A percentile compares a stretch with the other conserved stretches of the same genome.
These are phyloP conservation scores for Ceratocystis harringtonii DNA, from an alignment of 2,329 filamentous ascomycete species.

Conservation along the genomic window DNA sequence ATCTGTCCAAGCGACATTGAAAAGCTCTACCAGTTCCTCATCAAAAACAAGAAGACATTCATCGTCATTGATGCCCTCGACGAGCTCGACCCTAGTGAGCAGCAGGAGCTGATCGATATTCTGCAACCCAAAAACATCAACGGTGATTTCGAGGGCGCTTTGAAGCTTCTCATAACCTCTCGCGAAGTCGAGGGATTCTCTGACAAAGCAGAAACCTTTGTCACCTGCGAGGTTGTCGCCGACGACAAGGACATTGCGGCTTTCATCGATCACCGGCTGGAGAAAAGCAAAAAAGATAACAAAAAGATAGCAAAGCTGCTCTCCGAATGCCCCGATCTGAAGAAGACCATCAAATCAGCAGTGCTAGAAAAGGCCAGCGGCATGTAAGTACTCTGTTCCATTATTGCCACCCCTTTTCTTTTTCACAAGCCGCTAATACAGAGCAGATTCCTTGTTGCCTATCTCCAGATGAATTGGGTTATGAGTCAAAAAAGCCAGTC, in stretches of 20 bases:
- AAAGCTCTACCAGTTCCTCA: not conserved
- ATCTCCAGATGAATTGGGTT: not conserved
- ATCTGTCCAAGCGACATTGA: not conserved
- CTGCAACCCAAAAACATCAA: not conserved
- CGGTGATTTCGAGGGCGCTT: not conserved
- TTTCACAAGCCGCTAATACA: not conserved
- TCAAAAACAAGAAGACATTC: not conserved
- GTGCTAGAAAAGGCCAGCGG: not conserved
- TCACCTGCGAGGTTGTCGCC: not conserved
- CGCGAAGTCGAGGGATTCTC: not conserved
- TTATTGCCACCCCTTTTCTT: not conserved
- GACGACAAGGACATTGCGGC: not conserved
- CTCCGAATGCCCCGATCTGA: not conserved
- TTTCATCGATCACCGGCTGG: not conserved
- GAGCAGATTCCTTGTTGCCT: not conserved
- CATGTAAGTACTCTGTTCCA: not conserved
- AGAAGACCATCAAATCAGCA: not conserved
- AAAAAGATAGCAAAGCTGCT: not conserved
- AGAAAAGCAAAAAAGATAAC: not conserved
- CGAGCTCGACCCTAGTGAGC: not conserved
- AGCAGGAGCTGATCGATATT: not conserved
- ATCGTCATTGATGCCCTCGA: not conserved
- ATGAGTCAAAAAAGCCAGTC: not conserved
- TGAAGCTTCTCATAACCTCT: not conserved
- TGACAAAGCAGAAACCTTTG: not conserved